phyloP scores from a whole-genome alignment of 805 yeast genomes.

The Ogataea trehalophila region DNA sequence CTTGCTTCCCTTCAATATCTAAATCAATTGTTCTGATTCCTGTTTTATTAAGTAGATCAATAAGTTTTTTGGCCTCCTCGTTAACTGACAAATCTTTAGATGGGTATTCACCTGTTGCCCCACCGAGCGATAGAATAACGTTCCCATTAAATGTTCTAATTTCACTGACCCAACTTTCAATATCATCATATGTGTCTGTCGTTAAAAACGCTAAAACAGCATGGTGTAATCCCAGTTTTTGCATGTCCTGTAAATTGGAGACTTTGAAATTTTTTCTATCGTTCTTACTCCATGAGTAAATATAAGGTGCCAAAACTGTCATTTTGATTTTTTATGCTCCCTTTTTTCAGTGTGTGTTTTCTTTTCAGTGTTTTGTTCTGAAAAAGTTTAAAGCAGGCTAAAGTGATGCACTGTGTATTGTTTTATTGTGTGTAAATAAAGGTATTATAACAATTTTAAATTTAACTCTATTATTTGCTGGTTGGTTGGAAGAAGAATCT shows the following conservation, averaged over 20 bases:
- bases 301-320: conserved; percentile 27
- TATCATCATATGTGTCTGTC: conserved; percentile 22
- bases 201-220: conserved; percentile 27
- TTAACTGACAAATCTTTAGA: conserved; percentile 4
- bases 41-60: conserved; percentile 10
- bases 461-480: too few relatives aligned
- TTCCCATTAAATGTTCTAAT: conserved; percentile 13
- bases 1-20: conserved; percentile 27
- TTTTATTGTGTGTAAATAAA: too few relatives aligned
- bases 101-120: conserved; percentile 28
- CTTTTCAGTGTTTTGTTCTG: not conserved
- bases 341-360: too few relatives aligned
- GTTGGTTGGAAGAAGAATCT: too few relatives aligned
- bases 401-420: too few relatives aligned
- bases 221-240: conserved; percentile 9
- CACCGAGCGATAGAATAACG: conserved; percentile 30
- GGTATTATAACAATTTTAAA: too few relatives aligned
- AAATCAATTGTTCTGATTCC: conserved; percentile 23
- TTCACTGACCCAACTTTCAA: conserved; percentile 23
- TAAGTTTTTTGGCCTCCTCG: conserved; percentile 13
- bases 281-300: conserved; percentile 27
- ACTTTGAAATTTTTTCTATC: conserved; percentile 14
- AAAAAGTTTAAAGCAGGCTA: too few relatives aligned
- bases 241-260: conserved; percentile 14
- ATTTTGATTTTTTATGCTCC: conserved; percentile 4